phyloP scores from a whole-genome alignment of 345 rosid genomes.

The Eucalyptus fibrosa region DNA sequence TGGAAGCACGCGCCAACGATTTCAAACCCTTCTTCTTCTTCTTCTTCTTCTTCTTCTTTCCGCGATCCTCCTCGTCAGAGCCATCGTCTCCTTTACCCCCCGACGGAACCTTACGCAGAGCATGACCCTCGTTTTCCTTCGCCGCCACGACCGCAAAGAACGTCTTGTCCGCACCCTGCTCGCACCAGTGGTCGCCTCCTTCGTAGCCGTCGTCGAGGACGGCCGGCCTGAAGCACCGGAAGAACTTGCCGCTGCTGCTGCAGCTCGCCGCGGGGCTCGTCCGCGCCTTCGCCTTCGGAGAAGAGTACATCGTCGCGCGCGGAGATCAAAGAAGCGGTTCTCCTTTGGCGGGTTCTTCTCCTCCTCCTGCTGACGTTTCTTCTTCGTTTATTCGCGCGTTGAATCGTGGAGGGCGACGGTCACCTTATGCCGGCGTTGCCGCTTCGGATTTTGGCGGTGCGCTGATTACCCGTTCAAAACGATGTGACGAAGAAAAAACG shows the following conservation, averaged over 20 bases:
- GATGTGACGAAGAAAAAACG: background rate
- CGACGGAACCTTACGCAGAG: background rate
- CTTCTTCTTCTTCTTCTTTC: background rate
- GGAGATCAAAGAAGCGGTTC: background rate
- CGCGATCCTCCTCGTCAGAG: background rate
- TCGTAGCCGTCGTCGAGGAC: background rate
- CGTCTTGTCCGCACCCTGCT: background rate
- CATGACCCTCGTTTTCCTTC: background rate
- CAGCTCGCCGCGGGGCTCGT: background rate
- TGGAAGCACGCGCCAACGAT: conserved; percentile 2
- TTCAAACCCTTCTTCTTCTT: background rate
- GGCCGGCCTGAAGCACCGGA: background rate
- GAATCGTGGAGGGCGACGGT: background rate
- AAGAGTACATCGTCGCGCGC: background rate
- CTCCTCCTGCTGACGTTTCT: background rate
- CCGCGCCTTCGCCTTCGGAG: background rate
- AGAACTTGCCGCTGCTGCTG: background rate
- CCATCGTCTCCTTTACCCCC: background rate
- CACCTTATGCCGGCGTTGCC: background rate
- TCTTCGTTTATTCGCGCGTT: background rate
- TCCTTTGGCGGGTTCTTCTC: background rate
- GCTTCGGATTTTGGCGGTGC: background rate
- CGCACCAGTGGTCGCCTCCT: background rate
- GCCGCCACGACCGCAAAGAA: background rate
- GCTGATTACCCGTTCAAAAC: background rate